A percentile compares a stretch with the other conserved stretches of the same genome.
Evolutionary conservation across 2,329 filamentous ascomycete genomes (phyloP).

Genomic region (Hypoxylon sp.): DNA sequence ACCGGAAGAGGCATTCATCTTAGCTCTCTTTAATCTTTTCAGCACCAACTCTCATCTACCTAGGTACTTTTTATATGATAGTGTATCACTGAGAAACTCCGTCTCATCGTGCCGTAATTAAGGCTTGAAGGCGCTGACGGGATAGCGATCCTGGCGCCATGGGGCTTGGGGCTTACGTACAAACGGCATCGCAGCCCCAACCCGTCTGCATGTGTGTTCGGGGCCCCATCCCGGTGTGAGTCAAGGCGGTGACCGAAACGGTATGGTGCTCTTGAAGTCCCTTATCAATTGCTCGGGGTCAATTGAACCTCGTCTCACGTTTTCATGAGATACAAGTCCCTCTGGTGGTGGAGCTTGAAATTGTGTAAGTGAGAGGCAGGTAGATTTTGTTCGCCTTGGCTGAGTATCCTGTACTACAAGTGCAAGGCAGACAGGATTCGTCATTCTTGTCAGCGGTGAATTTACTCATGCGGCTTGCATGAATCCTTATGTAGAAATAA

Average conservation of each 20-base stretch:
- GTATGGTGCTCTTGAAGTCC: neutral
- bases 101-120: neutral
- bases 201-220: neutral
- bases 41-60: neutral
- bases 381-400: neutral
- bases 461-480: constrained; percentile 7
- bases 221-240: constrained; percentile 3
- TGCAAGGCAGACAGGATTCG: neutral
- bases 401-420: neutral
- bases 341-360: neutral
- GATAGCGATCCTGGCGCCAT: neutral
- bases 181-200: neutral
- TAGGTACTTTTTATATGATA: neutral
- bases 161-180: neutral
- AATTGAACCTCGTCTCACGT: neutral
- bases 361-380: neutral
- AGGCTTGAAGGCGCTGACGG: neutral
- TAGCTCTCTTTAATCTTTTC: neutral
- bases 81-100: constrained; percentile 26
- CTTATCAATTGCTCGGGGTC: neutral
- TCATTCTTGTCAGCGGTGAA: neutral
- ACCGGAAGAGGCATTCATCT: neutral
- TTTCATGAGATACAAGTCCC: neutral
- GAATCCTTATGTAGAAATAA: neutral
- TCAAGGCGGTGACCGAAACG: neutral